Base-by-base conservation (phyloP, 768 basidiomycete genomes). In the Tephrocybe rancida region DNA sequence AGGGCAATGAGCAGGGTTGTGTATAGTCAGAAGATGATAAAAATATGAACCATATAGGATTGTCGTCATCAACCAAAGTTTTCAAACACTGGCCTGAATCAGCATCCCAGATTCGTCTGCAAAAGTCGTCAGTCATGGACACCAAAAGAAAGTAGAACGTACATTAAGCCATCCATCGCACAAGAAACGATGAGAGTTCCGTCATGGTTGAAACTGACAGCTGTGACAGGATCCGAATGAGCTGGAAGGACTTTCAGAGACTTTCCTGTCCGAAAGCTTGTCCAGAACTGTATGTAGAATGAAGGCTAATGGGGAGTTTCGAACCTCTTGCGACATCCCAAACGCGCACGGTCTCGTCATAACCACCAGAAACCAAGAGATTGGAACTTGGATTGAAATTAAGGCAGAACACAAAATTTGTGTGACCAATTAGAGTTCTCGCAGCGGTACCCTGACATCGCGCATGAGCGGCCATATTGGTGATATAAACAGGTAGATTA, bases 141-240 rank as follows among this genome's bases (percentile, higher is more conserved):
- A 49, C 21, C 34, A 48, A 37, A 55, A 35, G 29, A 38, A 51
- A 21, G 3, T 1, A 38, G 7, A 72, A 73, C 90, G 69, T 59
- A 98, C 97, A 98, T 96, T 38, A 98, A 72, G 5, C 96, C 97
- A 69, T 99, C 97, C 88, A 95, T 96, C 10, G 94, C 92, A 61
- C 91, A 92, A 16, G 94, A 96, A 2, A 93, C 90, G 24, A 99
- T 88, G 59, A 98, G 84, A 7, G 92, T 95, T 5, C 97, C 97
- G 59, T 98, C 96, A 59, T 88, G 84, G 69, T 92, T 98, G 78
- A 97, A 99, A 53, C 85, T 83, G 5, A 98, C 94, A 10, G 92
- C 88, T 38, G 94, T 96, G 27, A 98, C 93, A 11, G 97, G 95
- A 69, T 98, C 97, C 2, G 95, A 95, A 74, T 98, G 97, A 2